Evolutionary conservation across 2,329 filamentous ascomycete species (phyloP), one percentile per base, ranked within the genome.

Genomic region (Scedosporium dehoogii): DNA sequence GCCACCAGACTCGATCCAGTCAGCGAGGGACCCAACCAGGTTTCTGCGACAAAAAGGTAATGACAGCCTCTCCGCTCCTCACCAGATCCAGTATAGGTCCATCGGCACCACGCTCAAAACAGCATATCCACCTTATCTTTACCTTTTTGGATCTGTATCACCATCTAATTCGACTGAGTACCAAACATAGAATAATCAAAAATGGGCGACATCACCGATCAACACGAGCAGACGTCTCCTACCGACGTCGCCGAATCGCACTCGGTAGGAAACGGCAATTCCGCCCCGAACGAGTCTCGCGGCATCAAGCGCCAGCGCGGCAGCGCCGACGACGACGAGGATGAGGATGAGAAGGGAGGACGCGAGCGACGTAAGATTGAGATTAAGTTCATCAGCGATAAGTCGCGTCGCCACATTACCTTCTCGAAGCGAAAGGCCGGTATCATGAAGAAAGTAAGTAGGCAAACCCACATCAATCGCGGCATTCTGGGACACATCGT

Each of bases 341-440:
- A 97, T 67, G 92, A 97, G 70, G 92, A 96, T 70, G 93, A 97
- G 77, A 97, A 97, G 86, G 91, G 91, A 66, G 92, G 92, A 73
- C 92, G 94, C 77, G 94, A 97, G 85, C 89, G 94, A 74, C 88
- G 94, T 80, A 99, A 99, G 89, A 99, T 99, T 72, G 94, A 99
- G 79, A 99, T 99, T 81, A 99, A 99, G 85, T 99, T 99, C 81
- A 99, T 99, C 77, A 93, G 92, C 78, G 94, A 99, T 80, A 99
- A 99, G 83, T 97, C 93, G 79, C 92, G 94, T 79, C 90, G 94
- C 66, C 94, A 99, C 81, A 99, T 97, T 75, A 97, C 94, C 72
- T 97, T 99, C 77, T 97, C 93, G 70, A 99, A 99, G 87, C 91
- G 94, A 76, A 99, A 99, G 83, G 94, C 94, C 63, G 94, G 94